Percentiles rank a stretch among this genome's conserved stretches.
phyloP scores from a whole-genome alignment of 805 yeast genomes.

The Cyberlindnera mississippiensis region DNA sequence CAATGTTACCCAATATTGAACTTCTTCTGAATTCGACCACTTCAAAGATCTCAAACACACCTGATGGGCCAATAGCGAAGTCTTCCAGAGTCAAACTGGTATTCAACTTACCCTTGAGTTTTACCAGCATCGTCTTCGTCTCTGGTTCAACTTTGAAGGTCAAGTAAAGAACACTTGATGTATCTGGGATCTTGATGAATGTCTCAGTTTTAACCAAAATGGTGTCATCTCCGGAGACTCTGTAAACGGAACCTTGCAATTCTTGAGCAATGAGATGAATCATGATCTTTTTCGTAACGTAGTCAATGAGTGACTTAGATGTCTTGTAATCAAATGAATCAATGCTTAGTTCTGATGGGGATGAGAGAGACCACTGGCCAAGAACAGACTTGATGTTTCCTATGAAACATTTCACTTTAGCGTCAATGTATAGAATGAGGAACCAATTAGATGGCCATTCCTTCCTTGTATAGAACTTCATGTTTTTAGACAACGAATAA shows the following conservation, averaged over 20 bases:
- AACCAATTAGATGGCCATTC: conserved; percentile 39
- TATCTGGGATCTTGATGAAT: conserved; percentile 34
- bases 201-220: conserved; percentile 34
- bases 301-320: conserved; percentile 13
- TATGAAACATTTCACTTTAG: conserved; percentile 31
- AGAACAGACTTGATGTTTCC: conserved; percentile 27
- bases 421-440: conserved; percentile 31
- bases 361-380: conserved; percentile 13
- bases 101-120: conserved; percentile 32
- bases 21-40: conserved; percentile 18
- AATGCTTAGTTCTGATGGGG: conserved; percentile 9
- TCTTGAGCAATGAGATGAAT: conserved; percentile 16
- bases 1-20: conserved; percentile 14
- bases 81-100: conserved; percentile 16
- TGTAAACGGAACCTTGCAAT: conserved; percentile 10
- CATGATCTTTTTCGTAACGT: conserved; percentile 20
- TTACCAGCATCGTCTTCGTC: conserved; percentile 28
- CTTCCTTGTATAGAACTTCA: conserved; percentile 34
- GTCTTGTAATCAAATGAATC: conserved; percentile 27
- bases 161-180: conserved; percentile 33
- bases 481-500: conserved; percentile 6
- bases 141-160: conserved; percentile 23
- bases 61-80: conserved; percentile 18
- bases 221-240: conserved; percentile 8
- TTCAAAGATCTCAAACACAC: conserved; percentile 22